Percentiles rank a stretch among this genome's conserved stretches.
phyloP scores from a whole-genome alignment of 345 rosid species.

The Boechera retrofracta region DNA sequence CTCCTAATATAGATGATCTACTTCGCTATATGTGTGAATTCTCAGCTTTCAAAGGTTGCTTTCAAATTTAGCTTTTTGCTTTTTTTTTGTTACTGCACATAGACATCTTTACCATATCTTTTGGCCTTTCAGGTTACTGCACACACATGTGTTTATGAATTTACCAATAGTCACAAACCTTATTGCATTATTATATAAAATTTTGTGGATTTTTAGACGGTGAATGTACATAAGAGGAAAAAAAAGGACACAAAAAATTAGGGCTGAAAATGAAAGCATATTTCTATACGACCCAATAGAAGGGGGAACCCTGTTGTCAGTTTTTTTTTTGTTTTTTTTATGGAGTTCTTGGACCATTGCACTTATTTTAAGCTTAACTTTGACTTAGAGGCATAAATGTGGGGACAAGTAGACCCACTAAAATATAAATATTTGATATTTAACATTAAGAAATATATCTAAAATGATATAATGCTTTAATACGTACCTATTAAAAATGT shows the following conservation, averaged over 20 bases:
- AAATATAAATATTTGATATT: too few relatives aligned
- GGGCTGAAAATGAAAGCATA: background rate
- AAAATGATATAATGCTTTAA: too few relatives aligned
- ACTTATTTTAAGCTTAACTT: slow-evolving; percentile 22
- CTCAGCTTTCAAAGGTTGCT: slow-evolving; percentile 11
- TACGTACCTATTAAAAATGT: too few relatives aligned
- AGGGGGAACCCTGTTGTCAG: slow-evolving; percentile 17
- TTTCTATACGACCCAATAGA: background rate
- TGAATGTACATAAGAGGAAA: background rate
- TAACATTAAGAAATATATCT: too few relatives aligned
- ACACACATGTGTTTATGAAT: background rate
- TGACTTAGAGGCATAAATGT: background rate
- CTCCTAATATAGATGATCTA: background rate
- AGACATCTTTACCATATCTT: background rate
- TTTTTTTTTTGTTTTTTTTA: background rate
- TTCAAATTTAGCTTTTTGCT: slow-evolving; percentile 1
- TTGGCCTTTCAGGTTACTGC: slow-evolving; percentile 10
- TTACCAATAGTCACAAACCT: slow-evolving; percentile 6
- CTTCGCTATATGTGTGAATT: slow-evolving; percentile 6
- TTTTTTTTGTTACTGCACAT: background rate
- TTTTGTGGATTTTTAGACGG: background rate
- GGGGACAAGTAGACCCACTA: too few relatives aligned
- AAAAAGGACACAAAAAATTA: background rate
- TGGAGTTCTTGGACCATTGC: slow-evolving; percentile 25
- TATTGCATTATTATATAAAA: background rate